These are phyloP conservation scores for Apiospora malaysiana DNA, from an alignment of 2,329 filamentous ascomycete species.

Conservation along the genomic window DNA sequence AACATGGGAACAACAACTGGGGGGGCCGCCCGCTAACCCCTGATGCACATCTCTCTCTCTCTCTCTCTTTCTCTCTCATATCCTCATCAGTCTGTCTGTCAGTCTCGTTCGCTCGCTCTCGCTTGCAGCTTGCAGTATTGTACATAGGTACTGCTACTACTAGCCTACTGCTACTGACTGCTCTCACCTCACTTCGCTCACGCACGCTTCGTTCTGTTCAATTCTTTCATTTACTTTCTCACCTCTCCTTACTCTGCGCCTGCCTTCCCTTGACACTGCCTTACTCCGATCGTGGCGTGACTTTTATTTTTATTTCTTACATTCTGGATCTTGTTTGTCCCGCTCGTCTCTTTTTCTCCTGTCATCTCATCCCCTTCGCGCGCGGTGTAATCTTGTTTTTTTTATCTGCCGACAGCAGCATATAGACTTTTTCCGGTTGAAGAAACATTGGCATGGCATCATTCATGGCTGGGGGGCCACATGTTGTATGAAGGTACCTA, in stretches of 20 bases:
- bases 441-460: constrained; percentile 15
- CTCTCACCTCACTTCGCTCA: not conserved
- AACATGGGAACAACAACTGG: constrained; percentile 19
- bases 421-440: constrained; percentile 5
- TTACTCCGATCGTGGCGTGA: not conserved
- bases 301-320: constrained; percentile 2
- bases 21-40: constrained; percentile 1
- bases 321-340: not conserved
- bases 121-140: no score
- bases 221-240: constrained; percentile 8
- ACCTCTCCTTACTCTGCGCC: constrained; percentile 12
- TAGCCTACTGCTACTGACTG: not conserved
- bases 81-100: not conserved
- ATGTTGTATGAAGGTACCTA: not conserved
- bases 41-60: constrained; percentile 11
- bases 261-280: not conserved
- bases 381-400: not conserved
- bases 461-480: constrained; percentile 13
- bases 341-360: not conserved
- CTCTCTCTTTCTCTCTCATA: not conserved
- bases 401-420: not conserved
- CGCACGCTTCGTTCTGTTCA: not conserved
- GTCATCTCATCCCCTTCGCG: not conserved
- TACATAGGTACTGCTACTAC: no score
- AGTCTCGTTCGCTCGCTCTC: not conserved